These are phyloP conservation scores for Penicillium coprophilum DNA, from an alignment of 495 filamentous ascomycete species.

Conservation along the genomic window DNA sequence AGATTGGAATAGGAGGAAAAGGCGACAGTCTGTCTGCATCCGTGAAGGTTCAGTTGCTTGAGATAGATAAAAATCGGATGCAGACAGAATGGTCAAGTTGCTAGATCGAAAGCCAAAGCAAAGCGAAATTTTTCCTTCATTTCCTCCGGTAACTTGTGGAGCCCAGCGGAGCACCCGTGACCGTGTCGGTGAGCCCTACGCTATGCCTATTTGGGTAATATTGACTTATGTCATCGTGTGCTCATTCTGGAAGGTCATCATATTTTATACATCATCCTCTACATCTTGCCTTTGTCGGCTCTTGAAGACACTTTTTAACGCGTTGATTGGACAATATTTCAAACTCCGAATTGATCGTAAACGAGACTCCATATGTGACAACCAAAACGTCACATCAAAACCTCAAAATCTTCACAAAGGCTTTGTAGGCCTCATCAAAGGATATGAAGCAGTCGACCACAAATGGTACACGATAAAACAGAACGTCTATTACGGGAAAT, in stretches of 20 bases:
- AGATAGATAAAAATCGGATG: slow-evolving; percentile 17
- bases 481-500: not conserved
- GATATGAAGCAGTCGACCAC: not conserved
- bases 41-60: slow-evolving; percentile 14
- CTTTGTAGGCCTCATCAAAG: not conserved
- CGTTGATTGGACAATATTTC: not conserved
- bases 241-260: too few species aligned
- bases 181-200: slow-evolving; percentile 20
- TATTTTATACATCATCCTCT: not conserved
- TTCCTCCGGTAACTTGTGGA: slow-evolving; percentile 15
- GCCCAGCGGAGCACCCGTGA: slow-evolving; percentile 29
- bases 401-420: not conserved
- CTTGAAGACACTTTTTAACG: not conserved
- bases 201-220: slow-evolving; percentile 20
- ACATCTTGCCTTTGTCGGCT: not conserved
- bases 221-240: slow-evolving; percentile 23
- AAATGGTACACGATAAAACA: not conserved
- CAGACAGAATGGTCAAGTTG: slow-evolving; percentile 20
- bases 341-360: not conserved
- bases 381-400: not conserved
- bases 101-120: slow-evolving; percentile 11
- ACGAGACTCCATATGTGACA: not conserved
- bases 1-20: slow-evolving; percentile 16
- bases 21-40: slow-evolving; percentile 23
- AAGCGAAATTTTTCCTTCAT: slow-evolving; percentile 27